phyloP scores from a whole-genome alignment of 2,329 filamentous ascomycete species.

The Metarhizium brunneum region DNA sequence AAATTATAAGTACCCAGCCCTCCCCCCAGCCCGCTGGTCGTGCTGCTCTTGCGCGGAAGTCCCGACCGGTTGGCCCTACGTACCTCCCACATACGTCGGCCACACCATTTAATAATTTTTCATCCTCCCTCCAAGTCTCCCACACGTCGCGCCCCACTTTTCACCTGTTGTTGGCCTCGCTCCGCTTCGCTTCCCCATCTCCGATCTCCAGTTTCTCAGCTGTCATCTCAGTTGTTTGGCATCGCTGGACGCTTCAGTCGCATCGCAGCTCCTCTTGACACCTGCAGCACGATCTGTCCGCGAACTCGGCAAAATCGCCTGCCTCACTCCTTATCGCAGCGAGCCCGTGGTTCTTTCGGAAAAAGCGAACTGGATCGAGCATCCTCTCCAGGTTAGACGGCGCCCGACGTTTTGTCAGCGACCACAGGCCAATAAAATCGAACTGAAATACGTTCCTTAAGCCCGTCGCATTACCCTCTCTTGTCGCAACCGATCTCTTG shows the following conservation, averaged over 20 bases:
- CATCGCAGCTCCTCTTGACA: slow-evolving; percentile 7
- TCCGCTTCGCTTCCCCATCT: slow-evolving; percentile 12
- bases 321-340: slow-evolving; percentile 2
- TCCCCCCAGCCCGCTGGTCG: slow-evolving; percentile 43
- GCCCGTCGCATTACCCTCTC: slow-evolving; percentile 18
- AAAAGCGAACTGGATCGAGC: slow-evolving; percentile 9
- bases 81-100: slow-evolving; percentile 39
- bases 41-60: slow-evolving; percentile 43
- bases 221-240: slow-evolving; percentile 11
- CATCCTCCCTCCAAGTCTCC: slow-evolving; percentile 13
- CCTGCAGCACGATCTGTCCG: slow-evolving; percentile 6
- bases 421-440: slow-evolving; percentile 20
- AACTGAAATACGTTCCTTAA: slow-evolving; percentile 35
- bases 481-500: slow-evolving; percentile 24
- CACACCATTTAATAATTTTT: slow-evolving; percentile 26
- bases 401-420: slow-evolving; percentile 14
- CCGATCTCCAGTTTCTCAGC: slow-evolving; percentile 4
- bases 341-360: slow-evolving; percentile 7
- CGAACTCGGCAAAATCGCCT: slow-evolving; percentile 3
- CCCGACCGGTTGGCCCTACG: slow-evolving; percentile 45
- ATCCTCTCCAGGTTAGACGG: slow-evolving; percentile 11
- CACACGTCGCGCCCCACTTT: slow-evolving; percentile 24
- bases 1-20: slow-evolving; percentile 49
- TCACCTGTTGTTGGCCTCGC: slow-evolving; percentile 9
- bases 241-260: slow-evolving; percentile 10